Evolutionary conservation across 2,329 filamentous ascomycete genomes (phyloP), one percentile per base, ranked within the genome.

Genomic region (Hypoxylon sp.): DNA sequence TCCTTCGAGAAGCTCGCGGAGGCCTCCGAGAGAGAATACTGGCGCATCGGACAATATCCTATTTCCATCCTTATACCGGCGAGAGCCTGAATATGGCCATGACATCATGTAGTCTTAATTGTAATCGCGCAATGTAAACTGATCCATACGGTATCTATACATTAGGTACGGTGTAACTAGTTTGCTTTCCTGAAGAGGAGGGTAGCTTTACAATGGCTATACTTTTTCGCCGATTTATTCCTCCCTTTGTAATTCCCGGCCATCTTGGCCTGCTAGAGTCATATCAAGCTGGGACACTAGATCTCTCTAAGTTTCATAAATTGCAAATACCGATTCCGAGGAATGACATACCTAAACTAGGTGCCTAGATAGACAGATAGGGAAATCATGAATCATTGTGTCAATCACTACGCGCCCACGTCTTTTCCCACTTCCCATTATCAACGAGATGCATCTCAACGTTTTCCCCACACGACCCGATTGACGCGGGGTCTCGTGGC

Each of bases 401-500:
- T 13, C 13, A 17, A 7, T 60, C 24, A 6, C 47, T 44, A 39
- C 57, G 47, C 47, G 47, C 42, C 42, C 32, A 35, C 42, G 7
- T 51, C 27, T 46, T 56, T 56, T 57, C 24, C 50, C 44, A 51
- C 52, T 63, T 39, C 35, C 32, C 58, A 48, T 47, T 53, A 47
- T 66, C 37, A 62, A 52, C 52, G 44, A 53, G 39, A 32, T 61
- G 55, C 51, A 62, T 68, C 21, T 61, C 29, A 39, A 11, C 27
- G 47, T 51, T 39, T 56, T 56, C 59, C 67, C 59, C 67, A 64
- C 60, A 48, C n/a, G 53, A 42, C 60, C 57, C 54, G 63, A 39
- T 57, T 61, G 51, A 50, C 61, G 63, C 67, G 63, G 48, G 65
- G 59, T 58, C 59, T 67, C 62, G 63, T 66, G 63, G 57, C 63